phyloP scores from a whole-genome alignment of 805 yeast species.

The Lipomyces mesembrius region DNA sequence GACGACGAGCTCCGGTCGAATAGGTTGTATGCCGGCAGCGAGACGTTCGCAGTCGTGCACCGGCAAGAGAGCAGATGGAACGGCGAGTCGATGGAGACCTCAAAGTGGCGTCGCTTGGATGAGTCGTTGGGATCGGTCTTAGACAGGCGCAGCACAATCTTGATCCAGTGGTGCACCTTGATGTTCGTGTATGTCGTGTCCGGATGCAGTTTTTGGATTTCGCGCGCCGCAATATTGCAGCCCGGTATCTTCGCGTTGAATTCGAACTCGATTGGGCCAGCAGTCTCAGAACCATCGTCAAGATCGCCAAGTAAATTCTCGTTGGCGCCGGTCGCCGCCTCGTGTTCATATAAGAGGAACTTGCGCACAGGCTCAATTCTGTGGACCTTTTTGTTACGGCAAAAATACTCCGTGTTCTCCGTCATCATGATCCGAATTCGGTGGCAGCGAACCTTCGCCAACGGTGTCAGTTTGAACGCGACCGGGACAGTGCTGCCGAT shows the following conservation, averaged over 20 bases:
- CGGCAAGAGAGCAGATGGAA: constrained; percentile 75
- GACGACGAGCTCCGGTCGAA: constrained; percentile 57
- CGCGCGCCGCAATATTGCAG: constrained; percentile 26
- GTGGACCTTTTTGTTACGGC: constrained; percentile 84
- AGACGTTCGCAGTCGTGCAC: constrained; percentile 52
- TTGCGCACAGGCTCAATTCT: constrained; percentile 89
- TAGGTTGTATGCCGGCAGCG: constrained; percentile 49
- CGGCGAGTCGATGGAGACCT: constrained; percentile 93
- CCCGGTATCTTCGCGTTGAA: constrained; percentile 82
- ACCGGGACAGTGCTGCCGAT: constrained; percentile 83
- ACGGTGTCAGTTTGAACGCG: constrained; percentile 79
- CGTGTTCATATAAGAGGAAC: constrained; percentile 77
- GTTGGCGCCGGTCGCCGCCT: constrained; percentile 51
- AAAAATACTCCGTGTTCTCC: constrained; percentile 88
- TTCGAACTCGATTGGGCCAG: constrained; percentile 67
- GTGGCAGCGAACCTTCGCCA: constrained; percentile 85
- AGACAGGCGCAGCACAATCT: constrained; percentile 80
- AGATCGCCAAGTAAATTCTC: constrained; percentile 56
- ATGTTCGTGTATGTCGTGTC: constrained; percentile 81
- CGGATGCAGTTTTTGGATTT: constrained; percentile 59
- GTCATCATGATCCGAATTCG: constrained; percentile 83
- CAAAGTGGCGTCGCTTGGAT: constrained; percentile 82
- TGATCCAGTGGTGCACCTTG: constrained; percentile 94
- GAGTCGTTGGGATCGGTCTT: constrained; percentile 56
- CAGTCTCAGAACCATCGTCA: constrained; percentile 43